Conservation (phyloP, 805 yeast genomes). For the Yarrowia osloensis region DNA sequence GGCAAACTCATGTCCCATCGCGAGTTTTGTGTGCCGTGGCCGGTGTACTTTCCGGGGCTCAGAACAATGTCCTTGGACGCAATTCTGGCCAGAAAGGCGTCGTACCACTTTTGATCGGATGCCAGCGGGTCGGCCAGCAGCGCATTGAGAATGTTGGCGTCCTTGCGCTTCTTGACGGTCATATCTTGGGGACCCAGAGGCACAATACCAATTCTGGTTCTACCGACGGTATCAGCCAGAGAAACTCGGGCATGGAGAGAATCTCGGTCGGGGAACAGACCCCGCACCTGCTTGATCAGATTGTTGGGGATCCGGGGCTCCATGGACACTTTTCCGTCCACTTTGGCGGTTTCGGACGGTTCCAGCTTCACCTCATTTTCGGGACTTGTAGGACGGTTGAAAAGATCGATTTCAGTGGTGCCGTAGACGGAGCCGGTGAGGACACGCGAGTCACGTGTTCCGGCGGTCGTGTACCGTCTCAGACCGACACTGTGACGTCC, state of each 20-base stretch:
- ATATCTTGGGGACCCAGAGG: conserved; percentile 38
- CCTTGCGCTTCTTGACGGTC: conserved; percentile 33
- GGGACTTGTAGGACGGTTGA: conserved; percentile 4
- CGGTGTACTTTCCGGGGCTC: conserved; percentile 36
- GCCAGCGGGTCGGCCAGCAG: conserved; percentile 43
- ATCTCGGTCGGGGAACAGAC: conserved; percentile 37
- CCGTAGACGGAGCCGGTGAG: conserved; percentile 15
- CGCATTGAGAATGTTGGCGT: conserved; percentile 38
- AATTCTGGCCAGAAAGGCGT: conserved; percentile 37
- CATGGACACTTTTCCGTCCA: conserved; percentile 13
- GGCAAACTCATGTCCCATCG: conserved; percentile 40
- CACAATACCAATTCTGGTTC: conserved; percentile 39
- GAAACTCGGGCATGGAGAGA: conserved; percentile 40
- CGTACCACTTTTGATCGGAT: conserved; percentile 40
- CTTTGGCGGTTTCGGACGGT: conserved; percentile 9
- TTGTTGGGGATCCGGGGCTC: conserved; percentile 13
- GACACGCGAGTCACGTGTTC: conserved; percentile 18
- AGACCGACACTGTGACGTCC: neutral
- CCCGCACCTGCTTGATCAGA: neutral
- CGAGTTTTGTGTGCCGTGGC: conserved; percentile 41
- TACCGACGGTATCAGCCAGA: conserved; percentile 34
- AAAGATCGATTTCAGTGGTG: conserved; percentile 8
- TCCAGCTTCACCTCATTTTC: neutral
- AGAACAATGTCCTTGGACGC: conserved; percentile 43
- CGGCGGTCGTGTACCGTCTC: conserved; percentile 34